Conservation (phyloP, 805 yeast species). For the Candida sithepensis region DNA sequence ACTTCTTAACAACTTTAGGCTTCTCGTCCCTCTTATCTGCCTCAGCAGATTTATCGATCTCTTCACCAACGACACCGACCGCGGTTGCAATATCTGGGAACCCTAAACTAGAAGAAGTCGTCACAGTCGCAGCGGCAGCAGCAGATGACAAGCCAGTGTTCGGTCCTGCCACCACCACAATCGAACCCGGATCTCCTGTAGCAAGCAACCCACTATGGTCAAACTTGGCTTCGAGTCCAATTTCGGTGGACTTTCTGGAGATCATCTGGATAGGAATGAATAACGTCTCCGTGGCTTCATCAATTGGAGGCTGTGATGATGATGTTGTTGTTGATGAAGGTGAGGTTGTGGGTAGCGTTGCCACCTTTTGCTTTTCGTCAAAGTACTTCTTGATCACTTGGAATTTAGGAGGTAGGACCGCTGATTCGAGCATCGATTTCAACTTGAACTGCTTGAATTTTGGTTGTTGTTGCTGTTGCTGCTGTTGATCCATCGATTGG, state of each 20-base stretch:
- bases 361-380: background rate
- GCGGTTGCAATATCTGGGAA: background rate
- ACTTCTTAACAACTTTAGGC: constrained; percentile 47
- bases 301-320: background rate
- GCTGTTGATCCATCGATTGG: background rate
- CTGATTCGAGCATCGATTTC: constrained; percentile 14
- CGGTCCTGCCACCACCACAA: background rate
- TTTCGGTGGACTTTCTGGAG: background rate
- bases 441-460: constrained; percentile 9
- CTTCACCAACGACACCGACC: constrained; percentile 2
- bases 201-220: background rate
- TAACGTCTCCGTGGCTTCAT: constrained; percentile 3
- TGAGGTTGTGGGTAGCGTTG: background rate
- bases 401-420: constrained; percentile 19
- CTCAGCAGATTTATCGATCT: constrained; percentile 1
- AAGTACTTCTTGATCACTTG: constrained; percentile 19
- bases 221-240: background rate
- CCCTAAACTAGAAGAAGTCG: background rate
- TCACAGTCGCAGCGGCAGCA: background rate
- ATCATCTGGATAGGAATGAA: constrained; percentile 16
- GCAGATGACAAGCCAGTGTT: background rate
- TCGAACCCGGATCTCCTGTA: background rate
- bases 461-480: constrained; percentile 6
- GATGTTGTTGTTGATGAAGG: too few relatives aligned
- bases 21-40: constrained; percentile 17